Evolutionary conservation across 805 yeast species (phyloP).

Genomic region (Wickerhamomyces xylosicus): DNA sequence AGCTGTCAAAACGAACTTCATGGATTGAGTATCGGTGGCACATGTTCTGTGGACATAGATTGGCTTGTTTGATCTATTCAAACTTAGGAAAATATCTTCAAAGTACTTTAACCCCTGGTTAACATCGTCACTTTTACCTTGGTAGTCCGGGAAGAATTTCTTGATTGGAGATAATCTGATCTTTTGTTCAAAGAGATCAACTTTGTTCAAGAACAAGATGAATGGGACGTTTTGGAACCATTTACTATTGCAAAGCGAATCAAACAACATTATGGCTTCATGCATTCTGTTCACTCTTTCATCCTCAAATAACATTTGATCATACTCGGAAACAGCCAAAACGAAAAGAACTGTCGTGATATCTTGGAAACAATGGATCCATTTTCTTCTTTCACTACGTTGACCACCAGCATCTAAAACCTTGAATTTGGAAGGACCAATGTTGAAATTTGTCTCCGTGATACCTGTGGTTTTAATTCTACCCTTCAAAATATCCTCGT

Average conservation of each 20-base stretch:
- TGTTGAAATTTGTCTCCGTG: slow-evolving; percentile 71
- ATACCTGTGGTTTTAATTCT: slow-evolving; percentile 94
- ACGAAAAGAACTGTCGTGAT: slow-evolving; percentile 85
- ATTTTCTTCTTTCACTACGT: slow-evolving; percentile 79
- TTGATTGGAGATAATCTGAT: slow-evolving; percentile 55
- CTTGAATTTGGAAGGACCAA: slow-evolving; percentile 56
- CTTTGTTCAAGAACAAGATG: slow-evolving; percentile 81
- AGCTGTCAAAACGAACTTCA: slow-evolving; percentile 85
- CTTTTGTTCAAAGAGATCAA: slow-evolving; percentile 71
- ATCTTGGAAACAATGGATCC: slow-evolving; percentile 92
- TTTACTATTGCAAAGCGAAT: slow-evolving; percentile 69
- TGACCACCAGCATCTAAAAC: slow-evolving; percentile 97
- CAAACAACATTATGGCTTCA: slow-evolving; percentile 79
- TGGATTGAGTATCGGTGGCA: slow-evolving; percentile 85
- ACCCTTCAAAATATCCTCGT: slow-evolving; percentile 80
- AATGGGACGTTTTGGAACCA: slow-evolving; percentile 86
- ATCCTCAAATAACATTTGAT: slow-evolving; percentile 86
- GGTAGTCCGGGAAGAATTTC: slow-evolving; percentile 69
- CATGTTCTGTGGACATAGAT: slow-evolving; percentile 88
- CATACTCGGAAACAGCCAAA: slow-evolving; percentile 84
- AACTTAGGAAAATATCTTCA: slow-evolving; percentile 51
- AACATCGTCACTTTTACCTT: slow-evolving; percentile 52
- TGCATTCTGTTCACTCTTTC: slow-evolving; percentile 81
- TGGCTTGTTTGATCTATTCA: slow-evolving; percentile 59
- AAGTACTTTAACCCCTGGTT: slow-evolving; percentile 64